Percentiles rank a stretch among this genome's conserved stretches.
Evolutionary conservation across 179 eudicot genomes (phyloP).

Genomic region (Gypsophila paniculata): DNA sequence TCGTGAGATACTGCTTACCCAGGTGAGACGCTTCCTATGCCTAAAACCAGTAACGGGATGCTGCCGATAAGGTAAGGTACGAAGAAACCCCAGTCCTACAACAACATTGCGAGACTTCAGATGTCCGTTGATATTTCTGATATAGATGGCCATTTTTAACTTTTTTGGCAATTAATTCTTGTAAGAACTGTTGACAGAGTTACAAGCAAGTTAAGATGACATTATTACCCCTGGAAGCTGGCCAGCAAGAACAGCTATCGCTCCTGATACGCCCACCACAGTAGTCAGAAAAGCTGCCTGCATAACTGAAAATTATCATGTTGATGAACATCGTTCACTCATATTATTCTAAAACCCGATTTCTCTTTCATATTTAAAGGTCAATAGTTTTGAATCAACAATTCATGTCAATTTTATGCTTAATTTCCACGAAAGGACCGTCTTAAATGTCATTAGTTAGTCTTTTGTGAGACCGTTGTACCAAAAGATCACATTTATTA

Average conservation of each 20-base stretch:
- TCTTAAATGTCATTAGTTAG: background rate
- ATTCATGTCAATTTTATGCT: slow-evolving; percentile 1
- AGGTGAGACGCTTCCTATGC: slow-evolving; percentile 80
- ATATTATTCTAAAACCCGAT: background rate
- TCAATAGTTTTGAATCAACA: no score
- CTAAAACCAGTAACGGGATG: slow-evolving; percentile 83
- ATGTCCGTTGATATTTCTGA: background rate
- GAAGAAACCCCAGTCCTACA: slow-evolving; percentile 95
- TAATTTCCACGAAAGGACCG: background rate
- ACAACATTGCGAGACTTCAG: slow-evolving; percentile 10
- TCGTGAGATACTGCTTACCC: slow-evolving; percentile 50
- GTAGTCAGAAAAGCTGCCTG: slow-evolving; percentile 96
- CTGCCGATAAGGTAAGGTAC: slow-evolving; percentile 88
- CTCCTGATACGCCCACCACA: slow-evolving; percentile 85
- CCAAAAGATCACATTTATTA: no score
- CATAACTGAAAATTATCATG: slow-evolving; percentile 73
- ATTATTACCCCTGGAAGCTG: slow-evolving; percentile 97
- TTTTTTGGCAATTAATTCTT: background rate
- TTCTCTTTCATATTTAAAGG: background rate
- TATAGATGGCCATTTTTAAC: background rate
- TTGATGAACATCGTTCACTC: slow-evolving; percentile 27
- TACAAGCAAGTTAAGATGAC: slow-evolving; percentile 13
- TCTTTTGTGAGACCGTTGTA: no score
- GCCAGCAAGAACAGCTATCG: slow-evolving; percentile 74
- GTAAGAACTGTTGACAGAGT: background rate